Evolutionary conservation across 2,329 filamentous ascomycete species (phyloP).

Genomic region (Sporothrix brasiliensis): DNA sequence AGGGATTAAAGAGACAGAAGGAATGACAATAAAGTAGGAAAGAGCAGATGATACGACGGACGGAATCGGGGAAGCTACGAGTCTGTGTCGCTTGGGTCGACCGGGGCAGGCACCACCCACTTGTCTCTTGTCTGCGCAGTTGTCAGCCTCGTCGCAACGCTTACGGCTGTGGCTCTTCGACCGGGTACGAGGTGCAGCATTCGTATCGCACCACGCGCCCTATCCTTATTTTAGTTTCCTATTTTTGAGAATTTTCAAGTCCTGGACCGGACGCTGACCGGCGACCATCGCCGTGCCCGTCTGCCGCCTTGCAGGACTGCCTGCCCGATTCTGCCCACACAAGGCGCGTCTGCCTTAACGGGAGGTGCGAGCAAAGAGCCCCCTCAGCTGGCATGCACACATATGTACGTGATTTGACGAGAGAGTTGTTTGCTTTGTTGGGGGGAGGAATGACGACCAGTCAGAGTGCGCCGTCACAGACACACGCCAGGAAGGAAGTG

Average conservation of each 20-base stretch:
- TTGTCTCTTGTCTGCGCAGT: constrained; percentile 24
- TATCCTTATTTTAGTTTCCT: neutral
- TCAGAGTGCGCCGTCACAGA: neutral
- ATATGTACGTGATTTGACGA: neutral
- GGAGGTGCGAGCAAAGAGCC: neutral
- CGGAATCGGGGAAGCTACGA: neutral
- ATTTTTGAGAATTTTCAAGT: neutral
- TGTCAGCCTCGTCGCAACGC: constrained; percentile 19
- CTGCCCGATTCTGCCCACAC: neutral
- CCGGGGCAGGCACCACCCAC: constrained; percentile 17
- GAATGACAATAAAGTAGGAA: neutral
- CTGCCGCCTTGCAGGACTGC: neutral
- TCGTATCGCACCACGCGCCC: too few relatives aligned
- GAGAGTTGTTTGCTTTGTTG: neutral
- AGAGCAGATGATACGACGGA: neutral
- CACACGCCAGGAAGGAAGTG: neutral
- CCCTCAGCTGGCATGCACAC: neutral
- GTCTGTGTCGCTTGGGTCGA: neutral
- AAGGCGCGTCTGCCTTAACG: constrained; percentile 21
- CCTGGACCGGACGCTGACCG: neutral
- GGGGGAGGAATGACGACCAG: neutral
- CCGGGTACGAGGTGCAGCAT: neutral
- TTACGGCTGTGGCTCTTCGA: neutral
- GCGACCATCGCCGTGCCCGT: neutral
- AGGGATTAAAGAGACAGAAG: neutral